phyloP scores from a whole-genome alignment of 169 alveolate genomes.

The Nephromyces sp. region DNA sequence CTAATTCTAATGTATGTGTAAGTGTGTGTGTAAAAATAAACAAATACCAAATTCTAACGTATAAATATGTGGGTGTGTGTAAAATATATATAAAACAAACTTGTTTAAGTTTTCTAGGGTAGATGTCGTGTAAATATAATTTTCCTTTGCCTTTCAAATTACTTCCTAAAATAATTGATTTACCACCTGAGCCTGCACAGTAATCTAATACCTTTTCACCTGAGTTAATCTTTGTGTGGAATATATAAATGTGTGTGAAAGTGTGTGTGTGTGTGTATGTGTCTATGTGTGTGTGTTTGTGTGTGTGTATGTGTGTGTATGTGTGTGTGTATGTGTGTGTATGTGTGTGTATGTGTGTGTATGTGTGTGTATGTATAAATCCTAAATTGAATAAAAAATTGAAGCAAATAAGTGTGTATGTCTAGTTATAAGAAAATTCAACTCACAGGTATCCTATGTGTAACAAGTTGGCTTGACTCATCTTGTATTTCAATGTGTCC shows the following conservation, averaged over 20 bases:
- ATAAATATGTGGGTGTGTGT: background rate
- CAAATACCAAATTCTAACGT: too few species aligned
- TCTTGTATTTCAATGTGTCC: conserved; percentile 86
- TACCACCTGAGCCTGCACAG: conserved; percentile 92
- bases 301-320: too few species aligned
- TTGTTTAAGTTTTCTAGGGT: conserved; percentile 43
- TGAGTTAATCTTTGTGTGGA: conserved; percentile 66
- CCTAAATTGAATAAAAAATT: background rate
- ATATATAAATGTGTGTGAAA: too few species aligned
- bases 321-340: too few species aligned
- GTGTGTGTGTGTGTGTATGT: too few species aligned
- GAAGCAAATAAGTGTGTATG: background rate
- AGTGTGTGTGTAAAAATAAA: too few species aligned
- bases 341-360: background rate
- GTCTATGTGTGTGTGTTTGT: too few species aligned
- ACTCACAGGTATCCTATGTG: too few species aligned
- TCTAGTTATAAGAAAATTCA: background rate
- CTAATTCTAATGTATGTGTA: too few species aligned
- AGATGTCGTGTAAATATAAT: conserved; percentile 76
- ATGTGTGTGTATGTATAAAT: background rate
- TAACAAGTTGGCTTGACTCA: conserved; percentile 75
- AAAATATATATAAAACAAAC: conserved; percentile 13
- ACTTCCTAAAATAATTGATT: conserved; percentile 79
- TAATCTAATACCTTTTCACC: conserved; percentile 79
- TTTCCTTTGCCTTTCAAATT: conserved; percentile 74